phyloP scores from a whole-genome alignment of 2,329 filamentous ascomycete genomes.

The Hypoxylon sp. region DNA sequence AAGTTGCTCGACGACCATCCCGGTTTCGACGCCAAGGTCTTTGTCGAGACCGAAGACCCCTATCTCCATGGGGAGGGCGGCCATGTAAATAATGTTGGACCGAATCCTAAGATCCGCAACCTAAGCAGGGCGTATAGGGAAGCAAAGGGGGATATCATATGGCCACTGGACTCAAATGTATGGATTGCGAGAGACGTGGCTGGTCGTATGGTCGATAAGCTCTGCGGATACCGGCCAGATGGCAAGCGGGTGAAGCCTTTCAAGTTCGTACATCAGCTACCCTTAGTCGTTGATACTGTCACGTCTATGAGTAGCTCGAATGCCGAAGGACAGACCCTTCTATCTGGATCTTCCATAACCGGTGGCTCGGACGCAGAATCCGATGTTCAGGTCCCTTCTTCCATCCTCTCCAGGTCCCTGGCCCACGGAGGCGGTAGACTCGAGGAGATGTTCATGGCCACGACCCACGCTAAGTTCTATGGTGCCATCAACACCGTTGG shows the following conservation, averaged over 20 bases:
- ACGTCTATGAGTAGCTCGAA: conserved; percentile 50
- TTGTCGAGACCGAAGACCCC: conserved; percentile 87
- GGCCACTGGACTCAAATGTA: conserved; percentile 97
- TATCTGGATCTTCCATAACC: conserved; percentile 56
- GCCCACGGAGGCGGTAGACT: conserved; percentile 80
- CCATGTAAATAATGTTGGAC: conserved; percentile 76
- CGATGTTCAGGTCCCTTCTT: conserved; percentile 49
- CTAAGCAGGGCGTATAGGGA: conserved; percentile 94
- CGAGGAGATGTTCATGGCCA: conserved; percentile 95
- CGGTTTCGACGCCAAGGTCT: conserved; percentile 76
- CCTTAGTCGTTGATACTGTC: conserved; percentile 85
- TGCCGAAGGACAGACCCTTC: conserved; percentile 51
- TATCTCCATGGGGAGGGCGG: conserved; percentile 70
- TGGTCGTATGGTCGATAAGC: conserved; percentile 89
- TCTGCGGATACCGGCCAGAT: conserved; percentile 75
- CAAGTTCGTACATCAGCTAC: conserved; percentile 96
- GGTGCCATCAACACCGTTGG: conserved; percentile 94
- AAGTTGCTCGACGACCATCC: conserved; percentile 82
- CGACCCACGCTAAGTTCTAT: conserved; percentile 97
- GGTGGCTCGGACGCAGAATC: conserved; percentile 53
- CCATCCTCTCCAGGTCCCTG: conserved; percentile 53
- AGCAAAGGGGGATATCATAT: conserved; percentile 87
- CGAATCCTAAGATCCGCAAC: conserved; percentile 98
- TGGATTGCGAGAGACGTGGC: conserved; percentile 87
- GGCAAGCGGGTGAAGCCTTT: conserved; percentile 70